These are phyloP conservation scores for Pseudogymnoascus pannorum DNA, from an alignment of 2,329 filamentous ascomycete species.

Conservation along the genomic window DNA sequence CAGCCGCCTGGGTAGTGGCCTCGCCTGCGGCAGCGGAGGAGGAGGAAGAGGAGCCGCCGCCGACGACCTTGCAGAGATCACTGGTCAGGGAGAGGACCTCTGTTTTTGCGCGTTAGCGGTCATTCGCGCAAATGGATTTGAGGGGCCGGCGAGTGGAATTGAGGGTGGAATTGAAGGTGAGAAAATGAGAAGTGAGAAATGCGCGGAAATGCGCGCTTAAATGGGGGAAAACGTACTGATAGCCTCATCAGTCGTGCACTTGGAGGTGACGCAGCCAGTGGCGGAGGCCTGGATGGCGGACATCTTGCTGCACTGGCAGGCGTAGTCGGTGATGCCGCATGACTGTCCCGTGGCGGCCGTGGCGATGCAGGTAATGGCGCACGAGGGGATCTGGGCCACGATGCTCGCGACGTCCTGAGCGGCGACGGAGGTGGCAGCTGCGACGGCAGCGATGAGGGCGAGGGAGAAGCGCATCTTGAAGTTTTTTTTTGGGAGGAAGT, in stretches of 20 bases:
- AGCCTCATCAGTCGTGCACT: not conserved
- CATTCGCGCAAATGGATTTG: no score
- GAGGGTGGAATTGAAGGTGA: not conserved
- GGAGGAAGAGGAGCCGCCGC: not conserved
- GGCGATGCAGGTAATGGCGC: not conserved
- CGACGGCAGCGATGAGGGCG: slow-evolving; percentile 5
- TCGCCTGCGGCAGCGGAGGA: not conserved
- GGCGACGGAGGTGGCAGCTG: not conserved
- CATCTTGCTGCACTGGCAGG: not conserved
- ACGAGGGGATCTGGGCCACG: slow-evolving; percentile 1
- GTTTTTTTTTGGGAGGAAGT: not conserved
- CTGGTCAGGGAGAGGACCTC: not conserved
- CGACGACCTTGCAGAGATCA: not conserved
- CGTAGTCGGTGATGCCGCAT: not conserved
- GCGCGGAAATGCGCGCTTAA: no score
- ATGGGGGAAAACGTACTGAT: not conserved
- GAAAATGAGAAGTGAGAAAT: not conserved
- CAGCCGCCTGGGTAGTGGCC: not conserved
- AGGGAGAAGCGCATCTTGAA: slow-evolving; percentile 3
- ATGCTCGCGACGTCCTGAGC: not conserved
- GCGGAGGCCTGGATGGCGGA: not conserved
- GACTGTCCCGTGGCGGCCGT: not conserved
- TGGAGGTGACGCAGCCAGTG: not conserved
- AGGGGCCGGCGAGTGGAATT: not conserved
- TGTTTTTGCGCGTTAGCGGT: not conserved